Evolutionary conservation across 176 grass and related monocot genomes (phyloP), one percentile per base, ranked within the genome.

Genomic region (Cenchrus americanus): DNA sequence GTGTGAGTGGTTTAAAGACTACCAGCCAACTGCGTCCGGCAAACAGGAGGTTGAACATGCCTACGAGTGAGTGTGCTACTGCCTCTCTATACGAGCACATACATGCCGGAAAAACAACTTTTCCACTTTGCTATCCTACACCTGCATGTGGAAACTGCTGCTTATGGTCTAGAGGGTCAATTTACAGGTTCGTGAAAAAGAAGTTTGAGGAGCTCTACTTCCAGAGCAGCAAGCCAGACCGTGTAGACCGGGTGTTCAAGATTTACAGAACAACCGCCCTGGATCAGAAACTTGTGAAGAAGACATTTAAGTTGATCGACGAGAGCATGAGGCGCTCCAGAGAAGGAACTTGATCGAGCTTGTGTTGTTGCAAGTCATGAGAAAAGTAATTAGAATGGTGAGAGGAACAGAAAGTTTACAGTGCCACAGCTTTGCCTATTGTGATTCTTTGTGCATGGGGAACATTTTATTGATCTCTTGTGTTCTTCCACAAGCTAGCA

Each of bases 131-230:
- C 30, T 63, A 0, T 11, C 11, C 63, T 82, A 24, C 57, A 24
- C 71, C n/a, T 53, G 18, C 10, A 57, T 64, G 34, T 44, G 14
- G 42, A 63, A 12, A 43, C 50, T 75, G 27, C 9, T 59, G 22
- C 76, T 84, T 44, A 81, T 82, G 32, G 60, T 66, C 14, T 57
- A 26, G 52, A 62, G 10, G 41, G 0, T 10, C 7, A 40, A 85
- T 87, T 34, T 51, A 71, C 37, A 98, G 96, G 87, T 98, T 98
- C 24, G 93, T 98, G 44, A 95, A 98, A 81, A 98, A 98, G 93
- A 98, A 98, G 84, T 98, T 95, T 83, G 96, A 98, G 80, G 96
- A 95, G 81, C 82, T 98, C 63, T 98, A 98, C 81, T 98, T 95
- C 71, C 96, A 98, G 75, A 93, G 93, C 73, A 95, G 93, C 91